These are phyloP conservation scores for Aspergillus caelatus DNA, from an alignment of 2,329 filamentous ascomycete genomes.

Conservation along the genomic window DNA sequence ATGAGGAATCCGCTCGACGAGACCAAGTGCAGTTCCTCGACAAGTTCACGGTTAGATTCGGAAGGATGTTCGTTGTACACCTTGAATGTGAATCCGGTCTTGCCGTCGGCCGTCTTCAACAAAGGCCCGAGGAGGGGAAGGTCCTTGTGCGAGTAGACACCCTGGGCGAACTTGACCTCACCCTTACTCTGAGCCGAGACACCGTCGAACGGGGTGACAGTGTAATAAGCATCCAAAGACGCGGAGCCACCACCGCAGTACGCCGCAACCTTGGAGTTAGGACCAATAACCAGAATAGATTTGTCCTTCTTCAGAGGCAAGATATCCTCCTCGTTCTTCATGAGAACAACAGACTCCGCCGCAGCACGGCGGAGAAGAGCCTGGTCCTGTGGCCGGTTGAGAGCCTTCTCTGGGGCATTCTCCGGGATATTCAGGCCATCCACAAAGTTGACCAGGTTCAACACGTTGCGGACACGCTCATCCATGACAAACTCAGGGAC, in stretches of 20 bases:
- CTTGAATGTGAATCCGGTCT: conserved; percentile 63
- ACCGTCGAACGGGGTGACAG: conserved; percentile 49
- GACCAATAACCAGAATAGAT: conserved; percentile 57
- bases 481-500: conserved; percentile 59
- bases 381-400: conserved; percentile 64
- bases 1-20: conserved; percentile 52
- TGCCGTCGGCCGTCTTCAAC: conserved; percentile 56
- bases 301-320: conserved; percentile 59
- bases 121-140: conserved; percentile 61
- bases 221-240: conserved; percentile 51
- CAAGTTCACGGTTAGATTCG: conserved; percentile 48
- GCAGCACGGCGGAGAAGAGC: conserved; percentile 67
- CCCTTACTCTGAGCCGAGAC: conserved; percentile 39
- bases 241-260: conserved; percentile 68
- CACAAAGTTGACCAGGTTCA: conserved; percentile 63
- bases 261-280: conserved; percentile 52
- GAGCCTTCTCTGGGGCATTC: conserved; percentile 55
- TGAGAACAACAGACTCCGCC: conserved; percentile 69
- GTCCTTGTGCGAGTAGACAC: conserved; percentile 67
- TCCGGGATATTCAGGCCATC: conserved; percentile 58
- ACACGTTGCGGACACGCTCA: conserved; percentile 59
- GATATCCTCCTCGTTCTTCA: conserved; percentile 69
- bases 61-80: conserved; percentile 63
- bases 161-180: conserved; percentile 57
- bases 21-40: conserved; percentile 55